Conservation (phyloP, 2,329 filamentous ascomycete species). For the Fusarium sterilihyphosum region DNA sequence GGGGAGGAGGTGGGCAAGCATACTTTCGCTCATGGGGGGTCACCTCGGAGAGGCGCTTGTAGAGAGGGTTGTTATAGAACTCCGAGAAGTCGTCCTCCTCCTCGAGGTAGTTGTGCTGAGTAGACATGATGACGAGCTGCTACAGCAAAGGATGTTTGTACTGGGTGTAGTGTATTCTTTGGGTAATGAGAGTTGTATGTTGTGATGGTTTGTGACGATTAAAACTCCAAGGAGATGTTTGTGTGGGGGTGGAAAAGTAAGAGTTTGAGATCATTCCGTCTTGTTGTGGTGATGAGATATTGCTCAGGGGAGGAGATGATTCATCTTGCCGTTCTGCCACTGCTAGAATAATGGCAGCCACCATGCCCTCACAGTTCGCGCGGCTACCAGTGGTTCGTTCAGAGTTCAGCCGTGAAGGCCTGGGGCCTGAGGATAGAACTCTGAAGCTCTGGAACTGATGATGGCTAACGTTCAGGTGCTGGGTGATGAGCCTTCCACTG, state of each 20-base stretch:
- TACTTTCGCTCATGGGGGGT: neutral
- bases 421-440: neutral
- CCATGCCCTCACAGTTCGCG: neutral
- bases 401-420: neutral
- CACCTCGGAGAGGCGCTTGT: neutral
- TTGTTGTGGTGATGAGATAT: neutral
- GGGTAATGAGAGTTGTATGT: neutral
- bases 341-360: neutral
- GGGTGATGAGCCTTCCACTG: neutral
- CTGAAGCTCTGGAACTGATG: neutral
- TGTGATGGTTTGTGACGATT: neutral
- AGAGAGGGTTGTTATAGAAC: neutral
- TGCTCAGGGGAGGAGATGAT: neutral
- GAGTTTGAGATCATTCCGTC: neutral
- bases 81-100: neutral
- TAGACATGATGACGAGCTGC: neutral
- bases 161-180: neutral
- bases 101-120: neutral
- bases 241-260: neutral
- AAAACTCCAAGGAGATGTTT: neutral
- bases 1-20: neutral
- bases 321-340: neutral
- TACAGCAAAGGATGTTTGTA: neutral
- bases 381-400: neutral
- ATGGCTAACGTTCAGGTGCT: neutral